Evolutionary conservation across 1,284 basidiomycete genomes (phyloP), one percentile per base, ranked within the genome.

Genomic region (Xanthoconium separans): DNA sequence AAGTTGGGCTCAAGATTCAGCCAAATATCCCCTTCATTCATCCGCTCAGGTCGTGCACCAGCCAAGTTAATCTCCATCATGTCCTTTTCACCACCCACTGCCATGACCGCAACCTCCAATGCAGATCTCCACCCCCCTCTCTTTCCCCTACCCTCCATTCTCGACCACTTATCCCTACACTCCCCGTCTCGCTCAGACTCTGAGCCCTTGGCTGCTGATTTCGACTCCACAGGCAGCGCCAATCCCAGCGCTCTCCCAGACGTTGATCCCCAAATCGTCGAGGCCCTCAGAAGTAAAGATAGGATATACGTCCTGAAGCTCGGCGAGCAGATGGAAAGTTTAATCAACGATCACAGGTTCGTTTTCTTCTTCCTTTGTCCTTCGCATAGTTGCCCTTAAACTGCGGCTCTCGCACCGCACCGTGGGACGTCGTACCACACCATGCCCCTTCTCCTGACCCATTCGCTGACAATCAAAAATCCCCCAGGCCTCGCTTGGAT

Each of bases 281-380:
- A 92, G 70, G 90, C 91, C n/a, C 83, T 93, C 57, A 82, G 77
- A 70, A 85, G 85, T 77, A 93, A 93, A 74, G 90, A 93, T 70
- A 79, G 90, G 63, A 77, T 93, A 56, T 93, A 87, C 68, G 89
- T 93, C 42, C 74, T 93, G 61, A 91, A 89, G 75, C 78, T 91
- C 20, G 91, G 88, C 55, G 90, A 92, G 72, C 77, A 77, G 61
- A 89, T 93, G 81, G 90, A 93, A 70, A 72, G 71, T 49, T 77
- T 93, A 65, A 88, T 93, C 65, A 79, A 64, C 55, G 89, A 91
- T 66, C 80, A 78, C 63, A 83, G 80, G 85, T 88, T 60, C 58
- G 84, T 79, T 59, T 43, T 57, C 42, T 41, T 58, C 27, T 9
- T 49, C 9, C 10, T 13, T 44, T 6, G 33, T 45, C 44, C 29